Conservation (phyloP, 352 stramenopile genomes). For the Globisporangium emineosum region DNA sequence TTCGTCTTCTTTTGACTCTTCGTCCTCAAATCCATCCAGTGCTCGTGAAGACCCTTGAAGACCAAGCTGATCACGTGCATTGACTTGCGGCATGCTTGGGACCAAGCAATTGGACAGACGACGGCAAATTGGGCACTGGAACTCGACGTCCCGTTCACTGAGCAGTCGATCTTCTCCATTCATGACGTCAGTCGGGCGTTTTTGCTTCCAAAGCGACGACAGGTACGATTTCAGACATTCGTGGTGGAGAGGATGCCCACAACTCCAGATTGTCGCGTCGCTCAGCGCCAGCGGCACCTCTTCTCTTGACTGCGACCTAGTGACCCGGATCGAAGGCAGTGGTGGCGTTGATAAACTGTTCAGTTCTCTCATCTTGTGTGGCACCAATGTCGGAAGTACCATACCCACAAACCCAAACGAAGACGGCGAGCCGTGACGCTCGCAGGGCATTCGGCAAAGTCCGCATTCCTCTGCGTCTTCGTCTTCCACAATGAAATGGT, state of each 20-base stretch:
- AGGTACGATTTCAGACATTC: constrained; percentile 72
- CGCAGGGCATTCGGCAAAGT: constrained; percentile 60
- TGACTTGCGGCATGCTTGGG: constrained; percentile 30
- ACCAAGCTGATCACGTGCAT: constrained; percentile 10
- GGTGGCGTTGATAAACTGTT: neutral
- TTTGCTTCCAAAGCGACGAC: constrained; percentile 62
- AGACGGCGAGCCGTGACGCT: constrained; percentile 30
- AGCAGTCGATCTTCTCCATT: constrained; percentile 60
- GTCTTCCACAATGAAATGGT: constrained; percentile 22
- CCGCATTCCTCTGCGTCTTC: constrained; percentile 47
- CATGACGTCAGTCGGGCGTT: constrained; percentile 37
- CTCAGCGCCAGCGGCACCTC: constrained; percentile 12
- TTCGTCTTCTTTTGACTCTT: constrained; percentile 38
- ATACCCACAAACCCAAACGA: constrained; percentile 71
- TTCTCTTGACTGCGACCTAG: neutral
- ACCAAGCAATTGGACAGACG: constrained; percentile 75
- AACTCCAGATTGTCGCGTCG: constrained; percentile 63
- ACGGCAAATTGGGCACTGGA: constrained; percentile 75
- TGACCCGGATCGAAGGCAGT: constrained; percentile 8
- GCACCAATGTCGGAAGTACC: constrained; percentile 56
- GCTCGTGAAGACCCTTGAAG: constrained; percentile 13
- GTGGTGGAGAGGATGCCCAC: constrained; percentile 68
- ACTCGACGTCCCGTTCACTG: constrained; percentile 68
- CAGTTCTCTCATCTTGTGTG: constrained; percentile 28
- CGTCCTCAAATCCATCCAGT: constrained; percentile 21